A percentile compares a stretch with the other conserved stretches of the same genome.
Evolutionary conservation across 306 rosid genomes (phyloP).

Genomic region (Gleditsia sinensis): DNA sequence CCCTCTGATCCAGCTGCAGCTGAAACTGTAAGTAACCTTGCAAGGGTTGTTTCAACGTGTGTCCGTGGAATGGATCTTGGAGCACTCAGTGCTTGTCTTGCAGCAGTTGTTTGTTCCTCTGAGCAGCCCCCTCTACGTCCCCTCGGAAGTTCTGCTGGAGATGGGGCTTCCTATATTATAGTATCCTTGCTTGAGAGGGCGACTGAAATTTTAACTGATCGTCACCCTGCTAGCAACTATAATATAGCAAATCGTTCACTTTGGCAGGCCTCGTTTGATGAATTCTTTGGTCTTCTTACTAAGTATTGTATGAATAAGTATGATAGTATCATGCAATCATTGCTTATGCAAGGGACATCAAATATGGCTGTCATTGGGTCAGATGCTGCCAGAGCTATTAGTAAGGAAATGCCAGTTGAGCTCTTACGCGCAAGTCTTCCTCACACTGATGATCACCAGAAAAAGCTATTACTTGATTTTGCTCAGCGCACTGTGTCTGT

Average conservation of each 20-base stretch:
- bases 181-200: slow-evolving; percentile 91
- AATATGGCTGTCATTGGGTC: slow-evolving; percentile 55
- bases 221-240: slow-evolving; percentile 73
- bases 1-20: slow-evolving; percentile 75
- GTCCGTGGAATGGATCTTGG: slow-evolving; percentile 81
- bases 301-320: slow-evolving; percentile 86
- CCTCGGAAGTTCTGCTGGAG: slow-evolving; percentile 85
- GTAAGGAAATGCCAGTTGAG: slow-evolving; percentile 94
- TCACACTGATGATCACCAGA: slow-evolving; percentile 86
- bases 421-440: slow-evolving; percentile 93
- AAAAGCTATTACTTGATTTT: slow-evolving; percentile 65
- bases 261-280: slow-evolving; percentile 97
- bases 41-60: slow-evolving; percentile 68
- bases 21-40: slow-evolving; percentile 67
- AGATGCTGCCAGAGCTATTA: slow-evolving; percentile 74
- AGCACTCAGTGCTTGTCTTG: slow-evolving; percentile 93
- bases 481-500: slow-evolving; percentile 85
- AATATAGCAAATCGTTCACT: slow-evolving; percentile 66
- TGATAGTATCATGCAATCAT: slow-evolving; percentile 70
- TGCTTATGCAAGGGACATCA: slow-evolving; percentile 55
- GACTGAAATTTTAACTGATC: slow-evolving; percentile 82
- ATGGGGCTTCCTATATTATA: slow-evolving; percentile 83
- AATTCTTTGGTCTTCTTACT: slow-evolving; percentile 74
- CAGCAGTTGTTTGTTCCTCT: slow-evolving; percentile 85
- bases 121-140: slow-evolving; percentile 97